These are phyloP conservation scores for Coemansia javaensis DNA, from an alignment of 192 early-diverging fungal species.

Conservation along the genomic window DNA sequence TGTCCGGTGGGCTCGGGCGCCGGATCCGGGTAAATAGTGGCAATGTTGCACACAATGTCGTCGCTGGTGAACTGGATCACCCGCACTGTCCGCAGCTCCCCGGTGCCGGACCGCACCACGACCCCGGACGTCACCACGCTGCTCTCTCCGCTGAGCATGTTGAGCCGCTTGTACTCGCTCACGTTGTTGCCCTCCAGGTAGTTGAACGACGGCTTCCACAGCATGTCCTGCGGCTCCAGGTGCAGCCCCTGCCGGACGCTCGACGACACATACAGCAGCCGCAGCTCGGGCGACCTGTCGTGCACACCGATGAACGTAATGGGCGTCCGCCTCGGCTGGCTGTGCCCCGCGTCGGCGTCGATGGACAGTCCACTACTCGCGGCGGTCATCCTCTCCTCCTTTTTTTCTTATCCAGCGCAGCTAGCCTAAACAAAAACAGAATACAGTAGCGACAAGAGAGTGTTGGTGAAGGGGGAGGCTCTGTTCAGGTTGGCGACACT, in stretches of 20 bases:
- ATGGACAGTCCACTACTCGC: too few species aligned
- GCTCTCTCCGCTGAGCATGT: not conserved
- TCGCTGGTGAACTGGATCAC: conserved; percentile 24
- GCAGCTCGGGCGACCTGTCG: conserved; percentile 31
- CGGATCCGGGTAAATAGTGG: conserved; percentile 1
- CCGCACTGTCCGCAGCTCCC: not conserved
- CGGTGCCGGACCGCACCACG: not conserved
- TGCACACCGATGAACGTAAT: conserved; percentile 22
- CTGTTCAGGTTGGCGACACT: too few species aligned
- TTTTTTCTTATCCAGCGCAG: too few species aligned
- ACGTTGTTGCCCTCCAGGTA: conserved; percentile 6
- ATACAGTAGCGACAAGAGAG: too few species aligned
- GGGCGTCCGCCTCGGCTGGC: too few species aligned
- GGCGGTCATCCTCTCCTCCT: too few species aligned
- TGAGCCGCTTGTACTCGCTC: conserved; percentile 1
- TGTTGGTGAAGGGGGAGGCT: too few species aligned
- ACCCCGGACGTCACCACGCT: conserved; percentile 4
- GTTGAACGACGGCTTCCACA: conserved; percentile 1
- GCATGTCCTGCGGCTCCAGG: conserved; percentile 3
- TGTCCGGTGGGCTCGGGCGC: not conserved
- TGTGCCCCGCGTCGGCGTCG: too few species aligned
- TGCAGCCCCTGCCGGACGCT: conserved; percentile 5
- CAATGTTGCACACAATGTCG: conserved; percentile 12
- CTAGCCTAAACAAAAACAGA: too few species aligned
- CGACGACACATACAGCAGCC: conserved; percentile 26